Conservation (phyloP, 139 green algal genomes). For the Pseudopediastrum boryanum region DNA sequence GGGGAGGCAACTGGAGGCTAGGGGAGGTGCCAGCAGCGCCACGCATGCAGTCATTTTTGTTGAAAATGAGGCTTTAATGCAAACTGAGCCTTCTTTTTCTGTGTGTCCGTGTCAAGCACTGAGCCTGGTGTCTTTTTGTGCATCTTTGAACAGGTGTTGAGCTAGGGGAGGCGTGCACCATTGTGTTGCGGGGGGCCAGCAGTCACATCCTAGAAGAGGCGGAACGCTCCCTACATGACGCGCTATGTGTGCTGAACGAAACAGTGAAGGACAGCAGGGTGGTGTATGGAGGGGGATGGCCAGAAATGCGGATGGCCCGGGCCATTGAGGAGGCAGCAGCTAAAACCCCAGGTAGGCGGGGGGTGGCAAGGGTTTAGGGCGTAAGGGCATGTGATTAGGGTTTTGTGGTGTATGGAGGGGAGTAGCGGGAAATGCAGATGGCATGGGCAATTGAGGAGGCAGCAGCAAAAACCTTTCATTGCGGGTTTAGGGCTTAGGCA, state of each 20-base stretch:
- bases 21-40: too few relatives aligned
- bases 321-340: conserved; percentile 88
- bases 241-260: conserved; percentile 95
- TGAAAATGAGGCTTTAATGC: too few relatives aligned
- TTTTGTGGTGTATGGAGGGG: neutral
- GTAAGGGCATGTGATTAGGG: neutral
- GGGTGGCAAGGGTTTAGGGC: neutral
- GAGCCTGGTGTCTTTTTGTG: too few relatives aligned
- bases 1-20: too few relatives aligned
- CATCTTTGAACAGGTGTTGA: conserved; percentile 88
- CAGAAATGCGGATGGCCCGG: conserved; percentile 90
- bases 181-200: conserved; percentile 94
- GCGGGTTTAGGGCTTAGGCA: too few relatives aligned
- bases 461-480: conserved; percentile 80
- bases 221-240: conserved; percentile 96
- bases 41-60: too few relatives aligned
- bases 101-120: too few relatives aligned
- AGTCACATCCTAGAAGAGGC: conserved; percentile 97
- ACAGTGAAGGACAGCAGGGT: conserved; percentile 60
- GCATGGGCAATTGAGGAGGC: conserved; percentile 87
- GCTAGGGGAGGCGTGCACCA: conserved; percentile 95
- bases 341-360: conserved; percentile 66
- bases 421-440: conserved; percentile 82
- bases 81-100: too few relatives aligned
- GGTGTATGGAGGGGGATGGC: conserved; percentile 91